Conservation (phyloP, 2,329 filamentous ascomycete species). For the Pseudogymnoascus sp. region DNA sequence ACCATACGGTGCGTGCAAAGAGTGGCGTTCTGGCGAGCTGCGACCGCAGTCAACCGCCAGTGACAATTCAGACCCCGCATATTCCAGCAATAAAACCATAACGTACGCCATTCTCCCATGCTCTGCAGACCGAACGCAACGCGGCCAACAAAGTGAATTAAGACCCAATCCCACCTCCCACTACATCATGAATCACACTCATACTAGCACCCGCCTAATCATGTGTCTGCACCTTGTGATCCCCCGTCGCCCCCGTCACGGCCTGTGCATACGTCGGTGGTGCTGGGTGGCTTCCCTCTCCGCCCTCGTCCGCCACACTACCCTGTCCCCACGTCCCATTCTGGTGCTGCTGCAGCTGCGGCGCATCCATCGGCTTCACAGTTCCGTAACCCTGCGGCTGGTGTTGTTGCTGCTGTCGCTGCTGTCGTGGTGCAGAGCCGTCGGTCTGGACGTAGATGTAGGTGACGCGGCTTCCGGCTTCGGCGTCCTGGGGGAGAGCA, state of each 20-base stretch:
- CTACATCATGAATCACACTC: background rate
- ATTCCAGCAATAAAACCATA: background rate
- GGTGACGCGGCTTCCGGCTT: slow-evolving; percentile 50
- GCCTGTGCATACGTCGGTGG: slow-evolving; percentile 82
- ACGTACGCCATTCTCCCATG: slow-evolving; percentile 7
- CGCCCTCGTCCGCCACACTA: slow-evolving; percentile 30
- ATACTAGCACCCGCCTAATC: slow-evolving; percentile 18
- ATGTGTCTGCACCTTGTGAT: slow-evolving; percentile 73
- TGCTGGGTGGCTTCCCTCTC: slow-evolving; percentile 41
- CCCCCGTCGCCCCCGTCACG: slow-evolving; percentile 77
- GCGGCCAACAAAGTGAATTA: background rate
- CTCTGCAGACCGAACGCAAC: background rate
- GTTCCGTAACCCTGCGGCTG: slow-evolving; percentile 24
- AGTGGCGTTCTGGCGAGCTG: background rate
- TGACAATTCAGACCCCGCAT: background rate
- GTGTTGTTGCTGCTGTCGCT: slow-evolving; percentile 21
- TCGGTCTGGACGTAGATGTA: slow-evolving; percentile 64
- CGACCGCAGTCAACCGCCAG: background rate
- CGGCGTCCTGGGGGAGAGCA: slow-evolving; percentile 47
- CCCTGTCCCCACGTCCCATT: slow-evolving; percentile 27
- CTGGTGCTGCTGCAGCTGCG: slow-evolving; percentile 29
- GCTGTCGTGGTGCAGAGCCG: slow-evolving; percentile 20
- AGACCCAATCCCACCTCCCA: background rate
- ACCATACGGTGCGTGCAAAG: background rate
- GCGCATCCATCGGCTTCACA: slow-evolving; percentile 28